Percentiles rank a stretch among this genome's conserved stretches.
phyloP scores from a whole-genome alignment of 768 basidiomycete genomes.

The Pleurotus salmoneostramineus region DNA sequence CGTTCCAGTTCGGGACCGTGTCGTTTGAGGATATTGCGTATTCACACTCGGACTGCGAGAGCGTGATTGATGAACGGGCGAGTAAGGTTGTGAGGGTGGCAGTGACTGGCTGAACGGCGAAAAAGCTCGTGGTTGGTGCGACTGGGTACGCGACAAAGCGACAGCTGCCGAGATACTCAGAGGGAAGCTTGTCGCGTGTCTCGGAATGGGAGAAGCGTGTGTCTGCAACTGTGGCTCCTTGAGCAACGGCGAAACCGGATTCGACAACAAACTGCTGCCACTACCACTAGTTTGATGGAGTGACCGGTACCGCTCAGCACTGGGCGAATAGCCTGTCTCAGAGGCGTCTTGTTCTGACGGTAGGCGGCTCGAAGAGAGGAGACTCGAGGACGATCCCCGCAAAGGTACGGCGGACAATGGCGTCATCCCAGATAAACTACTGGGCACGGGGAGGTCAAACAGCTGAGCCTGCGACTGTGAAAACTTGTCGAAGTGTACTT shows the following conservation, averaged over 20 bases:
- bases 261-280: background rate
- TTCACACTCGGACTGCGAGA: too few relatives aligned
- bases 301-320: background rate
- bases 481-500: conserved; percentile 91
- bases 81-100: background rate
- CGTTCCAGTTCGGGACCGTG: too few relatives aligned
- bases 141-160: background rate
- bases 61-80: background rate
- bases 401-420: background rate
- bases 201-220: background rate
- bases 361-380: background rate
- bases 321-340: too few relatives aligned
- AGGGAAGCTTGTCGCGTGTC: background rate
- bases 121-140: background rate
- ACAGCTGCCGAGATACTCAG: background rate
- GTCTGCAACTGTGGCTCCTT: background rate
- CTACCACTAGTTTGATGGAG: background rate
- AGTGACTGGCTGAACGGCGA: conserved; percentile 2
- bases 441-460: conserved; percentile 17
- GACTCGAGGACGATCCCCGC: background rate
- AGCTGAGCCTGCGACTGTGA: conserved; percentile 26
- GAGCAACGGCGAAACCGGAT: background rate
- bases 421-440: background rate
- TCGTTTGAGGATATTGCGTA: too few relatives aligned
- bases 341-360: background rate